Evolutionary conservation across 257 asterid species (phyloP).

Genomic region (Salvia hispanica): DNA sequence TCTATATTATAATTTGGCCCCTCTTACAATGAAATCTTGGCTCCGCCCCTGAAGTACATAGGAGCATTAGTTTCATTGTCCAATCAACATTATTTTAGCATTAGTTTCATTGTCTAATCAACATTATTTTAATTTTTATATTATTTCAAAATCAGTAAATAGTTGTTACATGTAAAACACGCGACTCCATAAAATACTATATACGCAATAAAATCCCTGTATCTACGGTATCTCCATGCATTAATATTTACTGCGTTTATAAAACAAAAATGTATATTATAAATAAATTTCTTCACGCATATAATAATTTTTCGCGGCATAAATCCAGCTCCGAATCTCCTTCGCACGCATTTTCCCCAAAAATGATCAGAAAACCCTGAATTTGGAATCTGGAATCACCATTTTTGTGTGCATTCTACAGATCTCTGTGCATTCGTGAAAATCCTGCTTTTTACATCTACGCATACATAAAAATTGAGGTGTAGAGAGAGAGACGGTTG

Average conservation of each 20-base stretch:
- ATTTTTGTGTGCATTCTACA: constrained; percentile 29
- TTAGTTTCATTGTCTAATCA: no score
- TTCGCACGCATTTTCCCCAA: constrained; percentile 1
- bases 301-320: constrained; percentile 40
- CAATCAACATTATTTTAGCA: no score
- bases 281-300: not conserved
- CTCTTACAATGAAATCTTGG: no score
- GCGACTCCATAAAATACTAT: no score
- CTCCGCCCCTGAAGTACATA: no score
- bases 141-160: no score
- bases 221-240: constrained; percentile 17
- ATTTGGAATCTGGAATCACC: constrained; percentile 9
- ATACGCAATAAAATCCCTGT: constrained; percentile 1
- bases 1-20: no score
- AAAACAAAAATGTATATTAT: not conserved
- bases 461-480: no score
- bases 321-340: constrained; percentile 24
- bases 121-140: no score
- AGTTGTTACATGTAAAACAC: no score
- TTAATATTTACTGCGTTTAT: not conserved
- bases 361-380: constrained; percentile 26
- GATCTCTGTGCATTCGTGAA: constrained; percentile 31
- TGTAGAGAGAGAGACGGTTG: no score
- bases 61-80: no score
- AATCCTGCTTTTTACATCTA: not conserved